Conservation (phyloP, 805 yeast species). For the Wickerhamiella hasegawae region DNA sequence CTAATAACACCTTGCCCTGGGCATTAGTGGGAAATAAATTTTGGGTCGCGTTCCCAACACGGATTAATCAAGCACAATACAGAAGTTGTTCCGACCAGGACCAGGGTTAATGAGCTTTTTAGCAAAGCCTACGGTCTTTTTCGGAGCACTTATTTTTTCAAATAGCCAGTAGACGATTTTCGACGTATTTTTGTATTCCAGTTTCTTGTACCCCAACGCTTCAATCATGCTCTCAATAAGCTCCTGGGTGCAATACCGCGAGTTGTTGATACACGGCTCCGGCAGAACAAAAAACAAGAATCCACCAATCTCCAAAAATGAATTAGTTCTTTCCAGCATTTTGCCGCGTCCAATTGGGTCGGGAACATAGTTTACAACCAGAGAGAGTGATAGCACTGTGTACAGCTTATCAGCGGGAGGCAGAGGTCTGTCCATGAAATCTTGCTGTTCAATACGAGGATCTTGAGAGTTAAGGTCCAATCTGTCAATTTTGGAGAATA, state of each 20-base stretch:
- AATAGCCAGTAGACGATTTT: constrained; percentile 59
- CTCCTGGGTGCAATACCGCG: constrained; percentile 51
- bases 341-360: constrained; percentile 52
- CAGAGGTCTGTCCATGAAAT: constrained; percentile 62
- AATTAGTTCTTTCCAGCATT: constrained; percentile 48
- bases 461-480: constrained; percentile 75
- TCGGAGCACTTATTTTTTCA: constrained; percentile 28
- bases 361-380: constrained; percentile 82
- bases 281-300: constrained; percentile 69
- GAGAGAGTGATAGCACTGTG: constrained; percentile 60
- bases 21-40: no score
- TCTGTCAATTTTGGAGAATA: constrained; percentile 37
- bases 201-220: constrained; percentile 40
- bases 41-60: no score
- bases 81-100: constrained; percentile 50
- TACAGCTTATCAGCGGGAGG: constrained; percentile 33
- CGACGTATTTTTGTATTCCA: constrained; percentile 39
- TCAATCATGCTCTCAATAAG: constrained; percentile 32
- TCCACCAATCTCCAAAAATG: constrained; percentile 30
- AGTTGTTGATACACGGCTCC: constrained; percentile 67
- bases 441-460: constrained; percentile 56
- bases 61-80: constrained; percentile 31
- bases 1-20: no score
- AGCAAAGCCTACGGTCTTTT: constrained; percentile 5
- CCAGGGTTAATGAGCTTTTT: constrained; percentile 37